A percentile compares a stretch with the other conserved stretches of the same genome.
Evolutionary conservation across 2,329 filamentous ascomycete species (phyloP).

Genomic region (Drechslerella stenobrocha): DNA sequence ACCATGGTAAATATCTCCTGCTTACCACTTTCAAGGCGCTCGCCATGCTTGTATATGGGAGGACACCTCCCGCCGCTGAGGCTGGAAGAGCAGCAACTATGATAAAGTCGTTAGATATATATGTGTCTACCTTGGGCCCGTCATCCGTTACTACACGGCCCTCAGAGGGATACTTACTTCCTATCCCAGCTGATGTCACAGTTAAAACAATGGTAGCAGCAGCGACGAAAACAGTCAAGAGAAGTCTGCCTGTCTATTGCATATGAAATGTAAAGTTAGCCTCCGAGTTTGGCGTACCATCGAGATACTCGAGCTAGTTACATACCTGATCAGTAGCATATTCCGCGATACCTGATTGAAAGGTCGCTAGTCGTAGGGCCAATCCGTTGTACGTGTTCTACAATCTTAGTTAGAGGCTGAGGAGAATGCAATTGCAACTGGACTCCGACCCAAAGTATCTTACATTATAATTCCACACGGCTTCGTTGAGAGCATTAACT

Average conservation of each 20-base stretch:
- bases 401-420: no score
- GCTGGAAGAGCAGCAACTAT: constrained; percentile 32
- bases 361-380: constrained; percentile 16
- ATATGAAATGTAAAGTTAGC: background rate
- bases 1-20: background rate
- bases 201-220: constrained; percentile 26
- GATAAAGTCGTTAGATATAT: no score
- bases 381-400: constrained; percentile 26
- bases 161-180: constrained; percentile 6
- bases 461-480: constrained; percentile 41
- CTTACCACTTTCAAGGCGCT: constrained; percentile 20
- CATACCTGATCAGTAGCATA: constrained; percentile 34
- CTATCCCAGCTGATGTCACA: constrained; percentile 26
- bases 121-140: no score
- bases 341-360: constrained; percentile 36
- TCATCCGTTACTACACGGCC: background rate
- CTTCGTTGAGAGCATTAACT: constrained; percentile 33
- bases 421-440: no score
- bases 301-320: background rate
- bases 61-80: constrained; percentile 14
- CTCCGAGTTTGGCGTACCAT: no score
- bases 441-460: no score
- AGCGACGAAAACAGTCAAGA: constrained; percentile 24
- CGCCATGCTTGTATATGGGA: constrained; percentile 20
- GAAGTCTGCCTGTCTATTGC: constrained; percentile 24